phyloP scores from a whole-genome alignment of 805 yeast species.

The Scheffersomyces stipitis region DNA sequence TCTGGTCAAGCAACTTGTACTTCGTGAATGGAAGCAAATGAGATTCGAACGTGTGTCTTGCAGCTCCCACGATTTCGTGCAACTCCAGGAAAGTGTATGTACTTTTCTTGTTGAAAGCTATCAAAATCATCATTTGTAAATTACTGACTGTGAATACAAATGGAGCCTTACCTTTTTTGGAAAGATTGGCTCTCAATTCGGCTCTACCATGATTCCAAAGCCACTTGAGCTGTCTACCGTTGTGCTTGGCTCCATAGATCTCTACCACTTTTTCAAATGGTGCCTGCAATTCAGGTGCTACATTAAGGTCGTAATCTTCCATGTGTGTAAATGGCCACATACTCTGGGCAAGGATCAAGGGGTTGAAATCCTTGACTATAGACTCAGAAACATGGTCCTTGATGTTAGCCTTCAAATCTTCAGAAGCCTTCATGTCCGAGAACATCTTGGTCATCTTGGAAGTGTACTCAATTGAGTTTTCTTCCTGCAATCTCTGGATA shows the following conservation, averaged over 20 bases:
- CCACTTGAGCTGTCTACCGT: constrained; percentile 91
- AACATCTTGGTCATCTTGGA: constrained; percentile 95
- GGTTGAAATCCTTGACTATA: constrained; percentile 56
- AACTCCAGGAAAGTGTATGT: constrained; percentile 61
- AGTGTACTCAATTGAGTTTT: constrained; percentile 89
- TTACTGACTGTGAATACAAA: constrained; percentile 78
- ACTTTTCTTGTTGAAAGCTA: constrained; percentile 76
- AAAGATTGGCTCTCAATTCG: constrained; percentile 82
- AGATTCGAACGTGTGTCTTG: constrained; percentile 65
- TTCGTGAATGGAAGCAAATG: constrained; percentile 78
- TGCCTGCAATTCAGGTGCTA: constrained; percentile 67
- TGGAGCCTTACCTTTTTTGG: constrained; percentile 79
- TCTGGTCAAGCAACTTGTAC: constrained; percentile 68
- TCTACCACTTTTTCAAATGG: constrained; percentile 68
- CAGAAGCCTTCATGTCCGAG: constrained; percentile 84
- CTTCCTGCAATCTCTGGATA: constrained; percentile 82
- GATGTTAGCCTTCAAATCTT: constrained; percentile 65
- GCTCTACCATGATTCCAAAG: constrained; percentile 93
- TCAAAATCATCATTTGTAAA: constrained; percentile 81
- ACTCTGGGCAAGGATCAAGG: constrained; percentile 79
- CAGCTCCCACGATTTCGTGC: constrained; percentile 64
- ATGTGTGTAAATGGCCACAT: constrained; percentile 77
- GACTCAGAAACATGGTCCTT: constrained; percentile 38
- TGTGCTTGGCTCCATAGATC: constrained; percentile 72
- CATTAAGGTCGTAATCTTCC: constrained; percentile 41